Conservation (phyloP, 768 basidiomycete genomes). For the Pisolithus microcarpus region DNA sequence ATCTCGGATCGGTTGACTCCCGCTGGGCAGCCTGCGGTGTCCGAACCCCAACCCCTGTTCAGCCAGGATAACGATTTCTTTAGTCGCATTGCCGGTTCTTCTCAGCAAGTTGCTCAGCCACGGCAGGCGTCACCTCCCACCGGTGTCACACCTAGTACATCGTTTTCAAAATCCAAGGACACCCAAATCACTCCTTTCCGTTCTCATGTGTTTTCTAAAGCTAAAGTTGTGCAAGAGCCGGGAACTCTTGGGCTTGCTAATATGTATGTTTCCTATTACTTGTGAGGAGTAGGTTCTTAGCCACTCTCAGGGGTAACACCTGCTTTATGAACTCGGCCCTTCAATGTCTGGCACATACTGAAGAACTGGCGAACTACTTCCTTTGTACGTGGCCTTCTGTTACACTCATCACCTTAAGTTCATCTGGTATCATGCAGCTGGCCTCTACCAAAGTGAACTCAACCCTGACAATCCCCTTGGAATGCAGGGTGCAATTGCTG, state of each 20-base stretch:
- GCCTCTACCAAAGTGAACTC: conserved; percentile 77
- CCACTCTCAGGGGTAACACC: conserved; percentile 69
- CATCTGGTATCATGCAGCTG: conserved; percentile 38
- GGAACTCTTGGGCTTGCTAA: conserved; percentile 87
- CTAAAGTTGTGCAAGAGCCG: conserved; percentile 42
- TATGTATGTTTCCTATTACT: conserved; percentile 47
- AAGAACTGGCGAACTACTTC: conserved; percentile 90
- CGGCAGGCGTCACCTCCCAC: conserved; percentile 17
- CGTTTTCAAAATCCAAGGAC: conserved; percentile 20
- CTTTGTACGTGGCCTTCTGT: conserved; percentile 45
- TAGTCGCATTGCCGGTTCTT: conserved; percentile 30
- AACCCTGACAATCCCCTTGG: conserved; percentile 97
- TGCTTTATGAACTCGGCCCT: conserved; percentile 99
- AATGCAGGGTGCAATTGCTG: conserved; percentile 97
- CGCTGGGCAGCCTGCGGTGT: conserved; percentile 6
- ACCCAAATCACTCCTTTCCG: conserved; percentile 22
- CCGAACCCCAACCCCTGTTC: conserved; percentile 46
- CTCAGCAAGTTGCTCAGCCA: conserved; percentile 17
- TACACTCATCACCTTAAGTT: conserved; percentile 4
- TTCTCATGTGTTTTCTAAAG: conserved; percentile 30
- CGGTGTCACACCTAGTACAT: conserved; percentile 12
- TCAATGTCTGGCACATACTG: conserved; percentile 90
- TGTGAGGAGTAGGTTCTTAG: conserved; percentile 8
- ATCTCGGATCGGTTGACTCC: conserved; percentile 33
- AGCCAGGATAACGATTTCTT: conserved; percentile 51